Conservation (phyloP, 148 eudicot species). For the Oxyria digyna region DNA sequence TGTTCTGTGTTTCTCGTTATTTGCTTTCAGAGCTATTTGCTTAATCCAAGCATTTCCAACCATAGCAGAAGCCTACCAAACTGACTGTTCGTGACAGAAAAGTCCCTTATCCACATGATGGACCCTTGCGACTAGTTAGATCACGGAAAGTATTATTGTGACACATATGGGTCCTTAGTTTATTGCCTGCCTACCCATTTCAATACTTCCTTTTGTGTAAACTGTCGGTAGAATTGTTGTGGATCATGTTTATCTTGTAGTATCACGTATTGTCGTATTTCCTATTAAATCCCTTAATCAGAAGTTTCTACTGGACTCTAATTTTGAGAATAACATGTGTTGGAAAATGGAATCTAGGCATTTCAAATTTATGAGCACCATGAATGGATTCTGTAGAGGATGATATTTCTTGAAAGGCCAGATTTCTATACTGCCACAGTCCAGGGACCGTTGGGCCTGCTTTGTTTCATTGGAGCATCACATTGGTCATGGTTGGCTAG, state of each 20-base stretch:
- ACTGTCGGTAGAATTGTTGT: neutral
- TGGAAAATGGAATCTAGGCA: neutral
- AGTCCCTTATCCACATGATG: neutral
- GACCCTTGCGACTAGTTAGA: neutral
- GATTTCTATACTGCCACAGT: neutral
- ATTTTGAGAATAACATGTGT: neutral
- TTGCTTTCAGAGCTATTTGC: neutral
- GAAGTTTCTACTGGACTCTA: neutral
- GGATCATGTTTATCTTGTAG: neutral
- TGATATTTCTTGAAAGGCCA: neutral
- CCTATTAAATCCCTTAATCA: neutral
- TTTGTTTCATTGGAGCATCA: conserved; percentile 4
- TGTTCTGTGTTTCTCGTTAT: neutral
- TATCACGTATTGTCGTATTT: neutral
- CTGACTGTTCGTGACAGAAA: neutral
- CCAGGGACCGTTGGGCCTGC: neutral
- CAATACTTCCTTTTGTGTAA: neutral
- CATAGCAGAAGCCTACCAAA: neutral
- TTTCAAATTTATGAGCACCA: neutral
- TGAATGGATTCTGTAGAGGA: neutral
- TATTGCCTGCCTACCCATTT: neutral
- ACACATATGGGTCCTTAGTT: neutral
- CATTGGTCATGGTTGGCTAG: neutral
- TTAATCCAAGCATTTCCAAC: neutral
- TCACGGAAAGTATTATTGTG: neutral